Evolutionary conservation across 2,329 filamentous ascomycete genomes (phyloP), one percentile per base, ranked within the genome.

Genomic region (Apiospora malaysiana): DNA sequence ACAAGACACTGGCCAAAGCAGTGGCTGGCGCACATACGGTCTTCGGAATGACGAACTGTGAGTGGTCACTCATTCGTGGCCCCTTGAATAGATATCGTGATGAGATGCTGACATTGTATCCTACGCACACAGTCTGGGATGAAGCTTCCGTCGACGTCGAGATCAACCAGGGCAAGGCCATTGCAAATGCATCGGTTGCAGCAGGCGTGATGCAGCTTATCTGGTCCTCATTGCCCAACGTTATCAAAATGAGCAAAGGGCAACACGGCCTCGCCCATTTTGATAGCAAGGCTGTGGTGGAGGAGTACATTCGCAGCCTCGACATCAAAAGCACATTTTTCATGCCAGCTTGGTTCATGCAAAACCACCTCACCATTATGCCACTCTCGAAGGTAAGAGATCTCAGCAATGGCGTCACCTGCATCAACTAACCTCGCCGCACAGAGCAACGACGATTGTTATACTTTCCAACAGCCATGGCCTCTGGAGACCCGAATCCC

Each of bases 271-370:
- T 59, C 16, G 51, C 25, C 51, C 51, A 59, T 16, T 59, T 59
- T 25, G 25, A 59, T 25, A 59, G 25, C 16, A 59, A 32, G 14
- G 49, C 49, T 18, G 49, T 7, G 23, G 49, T 56, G 7, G 49
- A 56, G 14, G 25, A 56, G 47, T 59, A 59, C 27, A 59, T 32
- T 37, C 51, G 23, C 23, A 32, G 16, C 14, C 49, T 32, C 12
- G 16, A 56, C 23, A 56, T 56, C 49, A 56, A 14, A 56, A 56
- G 14, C 49, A 32, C 25, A 18, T 56, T 56, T 12, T 56, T 49
- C 47, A 49, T 49, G 23, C 47, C 47, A 49, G n/a, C 25, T 32
- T 56, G 49, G 49, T 56, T 56, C 25, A 56, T 56, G 49, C 49
- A 56, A 56, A 56, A 56, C 49, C 49, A 56, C 49, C 25, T 56